Conservation (phyloP, 495 filamentous ascomycete genomes). For the Podospora tetraspora region DNA sequence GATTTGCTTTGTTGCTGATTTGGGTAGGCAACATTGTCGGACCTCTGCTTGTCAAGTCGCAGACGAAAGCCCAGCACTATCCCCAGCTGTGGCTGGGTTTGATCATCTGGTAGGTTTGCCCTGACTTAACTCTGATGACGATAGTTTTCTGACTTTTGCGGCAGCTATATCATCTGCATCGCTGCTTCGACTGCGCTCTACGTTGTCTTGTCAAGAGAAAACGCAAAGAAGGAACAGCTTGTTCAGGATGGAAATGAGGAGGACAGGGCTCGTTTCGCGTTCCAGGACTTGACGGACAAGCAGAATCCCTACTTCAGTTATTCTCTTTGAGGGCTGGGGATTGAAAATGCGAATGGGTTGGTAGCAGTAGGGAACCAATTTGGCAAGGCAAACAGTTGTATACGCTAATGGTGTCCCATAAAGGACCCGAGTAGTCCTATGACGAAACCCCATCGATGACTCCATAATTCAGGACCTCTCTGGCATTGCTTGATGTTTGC, state of each 20-base stretch:
- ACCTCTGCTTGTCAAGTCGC: conserved; percentile 60
- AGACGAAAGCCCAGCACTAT: conserved; percentile 59
- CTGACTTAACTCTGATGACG: not conserved
- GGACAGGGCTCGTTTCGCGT: conserved; percentile 59
- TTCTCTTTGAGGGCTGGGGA: conserved; percentile 35
- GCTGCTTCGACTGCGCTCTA: conserved; percentile 50
- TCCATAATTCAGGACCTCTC: too few species aligned
- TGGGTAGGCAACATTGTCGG: conserved; percentile 54
- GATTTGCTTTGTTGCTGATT: not conserved
- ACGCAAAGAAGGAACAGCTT: conserved; percentile 36
- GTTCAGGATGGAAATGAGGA: conserved; percentile 49
- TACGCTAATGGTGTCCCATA: too few species aligned
- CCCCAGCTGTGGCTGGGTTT: conserved; percentile 64
- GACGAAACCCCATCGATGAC: too few species aligned
- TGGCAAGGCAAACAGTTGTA: too few species aligned
- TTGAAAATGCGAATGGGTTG: not conserved
- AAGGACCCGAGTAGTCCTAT: too few species aligned
- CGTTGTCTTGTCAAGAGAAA: conserved; percentile 52
- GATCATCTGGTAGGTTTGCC: conserved; percentile 55
- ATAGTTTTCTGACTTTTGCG: conserved; percentile 4
- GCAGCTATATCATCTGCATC: conserved; percentile 65
- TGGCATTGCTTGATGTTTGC: too few species aligned
- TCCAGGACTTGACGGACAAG: conserved; percentile 69
- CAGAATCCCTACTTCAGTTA: conserved; percentile 73
- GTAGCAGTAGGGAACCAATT: too few species aligned